Base-by-base conservation (phyloP, 1,284 basidiomycete species). In the Cutaneotrichosporon cavernicola region DNA sequence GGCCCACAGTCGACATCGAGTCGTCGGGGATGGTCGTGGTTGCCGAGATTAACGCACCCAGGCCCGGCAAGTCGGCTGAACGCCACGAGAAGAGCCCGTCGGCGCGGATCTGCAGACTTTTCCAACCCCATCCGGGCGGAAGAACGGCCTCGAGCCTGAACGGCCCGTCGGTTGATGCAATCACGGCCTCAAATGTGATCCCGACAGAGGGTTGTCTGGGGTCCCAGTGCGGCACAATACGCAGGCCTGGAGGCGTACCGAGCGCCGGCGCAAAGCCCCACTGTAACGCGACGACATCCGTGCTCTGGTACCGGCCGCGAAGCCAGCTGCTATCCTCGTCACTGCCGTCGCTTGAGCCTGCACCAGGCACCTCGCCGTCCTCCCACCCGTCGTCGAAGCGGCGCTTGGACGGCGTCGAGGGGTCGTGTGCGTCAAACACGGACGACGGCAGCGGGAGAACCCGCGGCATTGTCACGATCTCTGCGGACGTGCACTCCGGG, bases 41-140 rank as follows among this genome's bases (percentile, higher is more conserved):
- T 21, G 36, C 56, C 13, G 58, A 60, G 60, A 63, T 34, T 56
- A 68, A 61, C 65, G 67, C 56, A 43, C 36, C 59, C 56, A 65
- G 65, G 64, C 68, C 70, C 13, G 67, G 66, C 5, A 64, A 63
- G 56, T 77, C 74, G 1, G 65, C 60, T 31, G 72, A 74, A 16
- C 63, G 57, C 76, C 76, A 79, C 6, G 60, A 64, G 4, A 61
- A 36, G 11, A 77, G 65, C 4, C 65, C 64, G n/a, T 74, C 71
- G 2, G 70, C 74, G 21, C 66, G 59, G 31, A 77, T 73, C 14
- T 63, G 59, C 4, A 79, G 62, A 2, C 69, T 62, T 1, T 61
- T 63, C 77, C 77, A 79, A 10, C 70, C 75, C 77, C 77, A 79
- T 6, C 72, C 75, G 1, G 69, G 63, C 0, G 75, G 77, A 0